Evolutionary conservation across 345 rosid genomes (phyloP), one percentile per base, ranked within the genome.

Genomic region (Bruguiera gymnorhiza): DNA sequence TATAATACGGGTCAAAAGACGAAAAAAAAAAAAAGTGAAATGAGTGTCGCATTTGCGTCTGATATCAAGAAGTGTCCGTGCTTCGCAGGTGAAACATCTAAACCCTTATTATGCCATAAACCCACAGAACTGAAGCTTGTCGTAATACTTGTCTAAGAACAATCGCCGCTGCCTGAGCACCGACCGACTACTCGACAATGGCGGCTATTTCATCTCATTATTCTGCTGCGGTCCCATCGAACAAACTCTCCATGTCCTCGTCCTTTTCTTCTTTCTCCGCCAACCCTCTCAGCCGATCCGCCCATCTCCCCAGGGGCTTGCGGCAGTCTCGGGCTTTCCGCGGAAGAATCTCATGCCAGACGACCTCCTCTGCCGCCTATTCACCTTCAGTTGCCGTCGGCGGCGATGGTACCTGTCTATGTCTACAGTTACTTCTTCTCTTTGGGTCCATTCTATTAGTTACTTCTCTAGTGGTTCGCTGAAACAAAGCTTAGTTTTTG

Each of bases 141-240:
- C 16, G 48, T 39, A 11, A 11, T 11, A 39, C 13, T 39, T 39
- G 48, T 39, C 18, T 34, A 2, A 3, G 19, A 11, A 13, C 50
- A 0, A 43, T 43, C 50, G 50, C 50, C 18, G 50, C 50, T 3
- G 19, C 3, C 19, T 11, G 18, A 4, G 19, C 50, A 43, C 16
- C 0, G 50, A 43, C 19, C 19, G 50, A 43, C 50, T 13, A 4
- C 50, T 43, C 39, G 73, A 11, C 68, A 63, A 90, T 88, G 96
- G 87, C 92, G 84, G 89, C 95, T 82, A 79, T 89, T 66, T 75
- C 87, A 60, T 79, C 79, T 74, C 86, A 79, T 75, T 39, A 70
- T 24, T 56, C 60, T 5, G 6, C 30, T 60, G 50, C 81, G 6
- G 21, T 79, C 68, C 82, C 84, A 66, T 82, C 89, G 2, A 80